Conservation (phyloP, 2,329 filamentous ascomycete genomes). For the Leptographium lundbergii region DNA sequence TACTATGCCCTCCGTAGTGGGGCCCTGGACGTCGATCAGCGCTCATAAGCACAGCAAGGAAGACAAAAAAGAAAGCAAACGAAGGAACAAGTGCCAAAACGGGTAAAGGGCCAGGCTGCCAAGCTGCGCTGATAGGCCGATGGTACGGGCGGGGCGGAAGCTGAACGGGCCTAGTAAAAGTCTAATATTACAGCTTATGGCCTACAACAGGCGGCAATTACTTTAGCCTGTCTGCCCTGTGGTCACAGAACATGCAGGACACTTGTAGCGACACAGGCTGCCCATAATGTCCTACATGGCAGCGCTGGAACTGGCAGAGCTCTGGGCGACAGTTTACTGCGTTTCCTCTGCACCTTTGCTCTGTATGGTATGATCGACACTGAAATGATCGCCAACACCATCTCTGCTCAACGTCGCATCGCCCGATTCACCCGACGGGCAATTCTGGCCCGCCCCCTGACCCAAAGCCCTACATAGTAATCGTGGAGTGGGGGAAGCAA, state of each 20-base stretch:
- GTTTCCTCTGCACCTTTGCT: too few species aligned
- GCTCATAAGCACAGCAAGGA: not conserved
- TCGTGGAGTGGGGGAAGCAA: not conserved
- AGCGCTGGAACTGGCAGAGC: too few species aligned
- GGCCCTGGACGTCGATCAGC: not conserved
- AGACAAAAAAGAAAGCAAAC: not conserved
- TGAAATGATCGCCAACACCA: too few species aligned
- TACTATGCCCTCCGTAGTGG: not conserved
- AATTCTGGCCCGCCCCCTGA: not conserved
- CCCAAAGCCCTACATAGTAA: not conserved
- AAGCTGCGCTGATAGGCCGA: not conserved
- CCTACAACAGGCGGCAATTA: not conserved
- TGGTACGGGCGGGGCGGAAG: not conserved
- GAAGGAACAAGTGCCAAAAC: not conserved
- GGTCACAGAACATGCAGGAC: too few species aligned
- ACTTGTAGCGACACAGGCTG: too few species aligned
- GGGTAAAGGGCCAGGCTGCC: too few species aligned
- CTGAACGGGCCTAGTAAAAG: too few species aligned
- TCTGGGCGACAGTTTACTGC: too few species aligned
- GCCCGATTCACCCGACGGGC: not conserved
- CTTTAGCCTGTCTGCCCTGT: not conserved
- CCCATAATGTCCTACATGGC: too few species aligned
- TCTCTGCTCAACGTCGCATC: not conserved
- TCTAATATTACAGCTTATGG: too few species aligned
- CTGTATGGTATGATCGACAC: too few species aligned